Evolutionary conservation across 2,329 filamentous ascomycete genomes (phyloP).

Genomic region (Aurifilum marmelostoma): DNA sequence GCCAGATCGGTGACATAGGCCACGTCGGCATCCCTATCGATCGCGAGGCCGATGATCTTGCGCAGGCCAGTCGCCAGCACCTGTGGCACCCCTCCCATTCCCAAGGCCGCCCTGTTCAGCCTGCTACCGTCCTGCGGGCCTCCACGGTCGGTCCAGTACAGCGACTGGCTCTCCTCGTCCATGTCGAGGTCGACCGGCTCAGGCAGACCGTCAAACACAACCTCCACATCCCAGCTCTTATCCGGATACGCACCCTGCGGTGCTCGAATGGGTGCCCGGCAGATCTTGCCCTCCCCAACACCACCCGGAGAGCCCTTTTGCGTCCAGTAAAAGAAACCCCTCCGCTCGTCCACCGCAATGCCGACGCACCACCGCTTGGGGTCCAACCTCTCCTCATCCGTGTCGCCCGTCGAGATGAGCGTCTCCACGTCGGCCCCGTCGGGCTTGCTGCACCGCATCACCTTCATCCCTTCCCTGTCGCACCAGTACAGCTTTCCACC

Average conservation of each 20-base stretch:
- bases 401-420: constrained; percentile 37
- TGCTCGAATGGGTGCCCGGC: constrained; percentile 49
- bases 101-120: constrained; percentile 46
- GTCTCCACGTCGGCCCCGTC: constrained; percentile 45
- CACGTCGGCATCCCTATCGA: constrained; percentile 22
- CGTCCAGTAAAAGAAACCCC: constrained; percentile 57
- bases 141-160: constrained; percentile 66
- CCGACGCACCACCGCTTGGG: constrained; percentile 57
- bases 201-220: constrained; percentile 49
- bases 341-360: constrained; percentile 49
- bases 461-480: constrained; percentile 49
- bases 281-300: constrained; percentile 51
- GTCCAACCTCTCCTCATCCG: constrained; percentile 35
- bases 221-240: constrained; percentile 46
- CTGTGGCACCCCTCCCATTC: constrained; percentile 21
- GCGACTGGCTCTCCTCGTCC: constrained; percentile 45
- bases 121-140: constrained; percentile 59
- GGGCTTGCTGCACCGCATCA: constrained; percentile 44
- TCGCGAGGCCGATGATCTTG: constrained; percentile 23
- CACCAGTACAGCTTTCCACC: constrained; percentile 47
- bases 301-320: constrained; percentile 61
- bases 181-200: constrained; percentile 63
- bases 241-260: constrained; percentile 35
- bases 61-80: constrained; percentile 23
- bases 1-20: constrained; percentile 25